phyloP scores from a whole-genome alignment of 2,329 filamentous ascomycete genomes.

The Fusarium albidum region DNA sequence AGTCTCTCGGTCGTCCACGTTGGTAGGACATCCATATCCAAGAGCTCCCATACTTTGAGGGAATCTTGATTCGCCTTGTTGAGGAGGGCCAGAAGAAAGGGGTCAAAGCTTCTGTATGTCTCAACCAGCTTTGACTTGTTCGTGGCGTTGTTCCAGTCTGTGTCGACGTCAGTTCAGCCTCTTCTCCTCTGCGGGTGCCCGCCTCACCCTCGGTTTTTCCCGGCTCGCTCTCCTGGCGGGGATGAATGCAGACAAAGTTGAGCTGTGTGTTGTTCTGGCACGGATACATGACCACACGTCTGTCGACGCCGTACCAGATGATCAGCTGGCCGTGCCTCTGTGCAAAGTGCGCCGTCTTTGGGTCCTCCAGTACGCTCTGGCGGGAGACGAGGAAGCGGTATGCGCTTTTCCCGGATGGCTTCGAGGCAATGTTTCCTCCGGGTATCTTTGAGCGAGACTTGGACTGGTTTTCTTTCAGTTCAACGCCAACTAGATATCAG shows the following conservation, averaged over 20 bases:
- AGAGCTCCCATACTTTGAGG: conserved; percentile 64
- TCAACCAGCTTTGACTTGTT: conserved; percentile 47
- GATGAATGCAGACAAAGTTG: conserved; percentile 63
- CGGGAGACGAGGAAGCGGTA: conserved; percentile 61
- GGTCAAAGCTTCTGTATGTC: conserved; percentile 53
- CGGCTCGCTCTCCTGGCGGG: conserved; percentile 34
- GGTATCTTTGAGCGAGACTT: conserved; percentile 38
- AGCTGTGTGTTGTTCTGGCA: conserved; percentile 52
- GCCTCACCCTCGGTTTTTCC: conserved; percentile 17
- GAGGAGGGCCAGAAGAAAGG: conserved; percentile 50
- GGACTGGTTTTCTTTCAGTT: too few relatives aligned
- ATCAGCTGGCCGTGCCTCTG: conserved; percentile 26
- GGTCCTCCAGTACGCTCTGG: conserved; percentile 45
- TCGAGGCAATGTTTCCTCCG: conserved; percentile 43
- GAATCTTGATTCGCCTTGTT: conserved; percentile 52
- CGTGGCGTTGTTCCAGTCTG: conserved; percentile 46
- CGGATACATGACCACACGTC: conserved; percentile 57
- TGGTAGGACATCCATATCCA: conserved; percentile 68
- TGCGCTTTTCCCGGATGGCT: conserved; percentile 61
- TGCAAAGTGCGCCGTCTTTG: conserved; percentile 26
- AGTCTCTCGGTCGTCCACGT: conserved; percentile 62
- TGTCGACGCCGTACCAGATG: conserved; percentile 52
- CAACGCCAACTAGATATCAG: too few relatives aligned
- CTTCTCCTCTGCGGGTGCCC: too few relatives aligned
- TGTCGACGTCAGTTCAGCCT: too few relatives aligned